Conservation (phyloP, 2,329 filamentous ascomycete genomes). For the Corinectria fuckeliana region DNA sequence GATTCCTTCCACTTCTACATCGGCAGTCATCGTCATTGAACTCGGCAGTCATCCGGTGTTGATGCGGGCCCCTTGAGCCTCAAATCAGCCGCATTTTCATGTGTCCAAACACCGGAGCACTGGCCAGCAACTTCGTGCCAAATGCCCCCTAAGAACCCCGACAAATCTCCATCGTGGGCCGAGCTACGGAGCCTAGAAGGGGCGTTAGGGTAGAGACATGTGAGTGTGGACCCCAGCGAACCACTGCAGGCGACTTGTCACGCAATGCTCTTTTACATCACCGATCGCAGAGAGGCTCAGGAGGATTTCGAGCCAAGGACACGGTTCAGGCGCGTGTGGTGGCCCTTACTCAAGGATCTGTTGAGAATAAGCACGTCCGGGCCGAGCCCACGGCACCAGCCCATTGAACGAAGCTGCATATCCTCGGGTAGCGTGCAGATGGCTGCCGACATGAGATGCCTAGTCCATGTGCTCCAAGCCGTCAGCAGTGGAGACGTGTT, state of each 20-base stretch:
- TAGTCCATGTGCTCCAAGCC: constrained; percentile 23
- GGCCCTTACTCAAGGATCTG: not conserved
- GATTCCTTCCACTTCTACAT: not conserved
- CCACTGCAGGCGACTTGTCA: constrained; percentile 21
- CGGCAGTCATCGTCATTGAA: constrained; percentile 9
- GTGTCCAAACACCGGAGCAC: constrained; percentile 9
- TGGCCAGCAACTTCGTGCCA: constrained; percentile 20
- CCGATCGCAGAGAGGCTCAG: not conserved
- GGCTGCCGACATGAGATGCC: constrained; percentile 9
- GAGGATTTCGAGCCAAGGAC: constrained; percentile 20
- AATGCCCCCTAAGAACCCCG: constrained; percentile 15
- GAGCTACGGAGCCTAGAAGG: constrained; percentile 19
- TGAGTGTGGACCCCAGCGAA: constrained; percentile 27
- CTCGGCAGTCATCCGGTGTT: constrained; percentile 17
- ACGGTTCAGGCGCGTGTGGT: constrained; percentile 12
- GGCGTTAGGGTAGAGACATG: constrained; percentile 14
- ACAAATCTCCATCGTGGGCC: constrained; percentile 30
- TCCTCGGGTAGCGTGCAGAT: constrained; percentile 31
- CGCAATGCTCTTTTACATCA: constrained; percentile 18
- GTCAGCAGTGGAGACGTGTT: constrained; percentile 10
- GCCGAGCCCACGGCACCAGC: constrained; percentile 24
- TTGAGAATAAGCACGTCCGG: constrained; percentile 4
- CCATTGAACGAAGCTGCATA: constrained; percentile 9
- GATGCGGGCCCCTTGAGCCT: constrained; percentile 16
- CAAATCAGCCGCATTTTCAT: constrained; percentile 13